These are phyloP conservation scores for Leccinum angustisporum DNA, from an alignment of 1,284 basidiomycete genomes.

Conservation along the genomic window DNA sequence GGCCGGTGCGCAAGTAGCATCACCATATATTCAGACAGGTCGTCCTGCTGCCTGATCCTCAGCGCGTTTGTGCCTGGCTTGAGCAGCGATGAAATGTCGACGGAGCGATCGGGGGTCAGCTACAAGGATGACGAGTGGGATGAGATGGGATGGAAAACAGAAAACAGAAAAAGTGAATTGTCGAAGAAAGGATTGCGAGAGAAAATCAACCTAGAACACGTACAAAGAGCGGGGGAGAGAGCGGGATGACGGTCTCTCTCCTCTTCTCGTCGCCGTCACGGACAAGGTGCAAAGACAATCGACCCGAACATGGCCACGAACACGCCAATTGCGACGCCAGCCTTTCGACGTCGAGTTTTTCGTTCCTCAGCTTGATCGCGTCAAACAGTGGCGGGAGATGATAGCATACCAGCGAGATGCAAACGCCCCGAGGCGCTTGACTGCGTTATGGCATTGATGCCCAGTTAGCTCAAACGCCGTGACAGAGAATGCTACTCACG, in stretches of 20 bases:
- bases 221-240: slow-evolving; percentile 32
- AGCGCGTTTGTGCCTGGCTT: slow-evolving; percentile 24
- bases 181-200: neutral
- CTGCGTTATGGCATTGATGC: slow-evolving; percentile 10
- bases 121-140: slow-evolving; percentile 6
- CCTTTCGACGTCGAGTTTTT: slow-evolving; percentile 5
- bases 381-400: slow-evolving; percentile 20
- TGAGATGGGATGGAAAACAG: neutral
- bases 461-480: neutral
- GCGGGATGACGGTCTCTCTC: slow-evolving; percentile 16
- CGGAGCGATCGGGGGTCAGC: slow-evolving; percentile 29
- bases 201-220: neutral
- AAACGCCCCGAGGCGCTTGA: slow-evolving; percentile 22
- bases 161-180: neutral
- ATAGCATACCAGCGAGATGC: slow-evolving; percentile 33
- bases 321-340: slow-evolving; percentile 16
- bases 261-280: neutral
- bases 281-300: slow-evolving; percentile 20
- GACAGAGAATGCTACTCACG: slow-evolving; percentile 22
- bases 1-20: slow-evolving; percentile 32
- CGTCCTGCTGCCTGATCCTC: slow-evolving; percentile 24
- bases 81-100: slow-evolving; percentile 31
- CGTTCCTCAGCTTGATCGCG: slow-evolving; percentile 2
- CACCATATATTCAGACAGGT: slow-evolving; percentile 32
- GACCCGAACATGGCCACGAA: slow-evolving; percentile 28